A percentile compares a stretch with the other conserved stretches of the same genome.
Conservation (phyloP, 306 rosid genomes). For the Mucuna pruriens region DNA sequence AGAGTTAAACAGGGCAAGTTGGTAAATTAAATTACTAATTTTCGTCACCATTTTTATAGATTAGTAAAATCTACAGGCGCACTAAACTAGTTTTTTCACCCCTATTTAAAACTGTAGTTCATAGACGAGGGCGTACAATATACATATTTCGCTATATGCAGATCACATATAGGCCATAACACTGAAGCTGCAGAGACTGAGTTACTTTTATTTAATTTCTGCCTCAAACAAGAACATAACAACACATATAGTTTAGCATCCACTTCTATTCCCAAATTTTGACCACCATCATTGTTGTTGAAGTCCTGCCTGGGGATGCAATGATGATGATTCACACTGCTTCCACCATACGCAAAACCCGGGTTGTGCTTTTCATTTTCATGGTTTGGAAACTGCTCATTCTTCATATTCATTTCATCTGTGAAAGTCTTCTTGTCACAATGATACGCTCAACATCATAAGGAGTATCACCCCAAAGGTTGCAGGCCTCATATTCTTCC, state of each 20-base stretch:
- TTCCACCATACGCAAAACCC: constrained; percentile 2
- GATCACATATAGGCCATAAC: not conserved
- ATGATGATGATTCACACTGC: constrained; percentile 37
- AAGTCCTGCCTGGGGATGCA: constrained; percentile 38
- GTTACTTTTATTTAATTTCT: not conserved
- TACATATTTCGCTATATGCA: not conserved
- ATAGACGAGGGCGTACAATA: too few relatives aligned
- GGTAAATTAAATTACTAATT: too few relatives aligned
- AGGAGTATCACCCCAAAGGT: constrained; percentile 5
- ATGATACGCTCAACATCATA: constrained; percentile 27
- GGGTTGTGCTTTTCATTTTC: not conserved
- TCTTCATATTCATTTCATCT: not conserved
- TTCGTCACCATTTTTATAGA: too few relatives aligned
- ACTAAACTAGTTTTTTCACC: too few relatives aligned
- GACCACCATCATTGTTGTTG: not conserved
- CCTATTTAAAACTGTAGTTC: too few relatives aligned
- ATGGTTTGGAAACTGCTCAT: not conserved
- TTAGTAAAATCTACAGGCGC: too few relatives aligned
- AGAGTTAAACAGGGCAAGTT: too few relatives aligned
- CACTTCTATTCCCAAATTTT: not conserved
- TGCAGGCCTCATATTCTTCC: constrained; percentile 12
- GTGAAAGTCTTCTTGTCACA: not conserved
- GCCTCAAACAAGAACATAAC: not conserved
- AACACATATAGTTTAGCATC: not conserved
- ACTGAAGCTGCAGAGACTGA: not conserved